Base-by-base conservation (phyloP, 2,329 filamentous ascomycete species). In the Xylariales sp. region DNA sequence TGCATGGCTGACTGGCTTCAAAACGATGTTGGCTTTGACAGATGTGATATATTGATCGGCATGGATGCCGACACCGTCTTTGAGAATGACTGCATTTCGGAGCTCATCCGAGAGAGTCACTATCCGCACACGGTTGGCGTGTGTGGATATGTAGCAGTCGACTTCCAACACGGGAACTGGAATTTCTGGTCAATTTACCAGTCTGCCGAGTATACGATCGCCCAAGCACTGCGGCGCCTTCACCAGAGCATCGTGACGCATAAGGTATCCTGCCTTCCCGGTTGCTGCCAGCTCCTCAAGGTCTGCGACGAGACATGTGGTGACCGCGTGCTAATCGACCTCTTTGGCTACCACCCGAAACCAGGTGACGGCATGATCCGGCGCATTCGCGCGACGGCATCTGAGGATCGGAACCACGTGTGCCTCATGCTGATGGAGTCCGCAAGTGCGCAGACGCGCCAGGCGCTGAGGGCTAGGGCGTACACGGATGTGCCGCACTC, bases 61-160 rank as follows among this genome's bases (percentile, higher is more conserved):
- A 70, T 71, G 67, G 68, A 71, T 31, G 68, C 65, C 4, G 67
- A 71, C 35, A 71, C 67, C 3, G 59, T 69, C 5, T 71, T 71
- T 36, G 67, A 69, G 5, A 51, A 61, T 6, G 46, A 55, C 39
- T 73, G 70, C 37, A 55, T 74, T 44, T 60, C 53, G 34, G 61
- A 71, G 46, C 62, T 72, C 52, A 41, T 72, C 23, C 51, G 50
- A 6, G 61, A 68, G 45, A 66, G 66, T 12, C 66, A 65, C 40
- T 61, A 66, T 34, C 62, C 63, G 5, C 58, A 59, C 25, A 58
- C 69, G 2, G 62, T 72, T 3, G 70, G 67, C 11, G 67, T 72
- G 5, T 72, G 69, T 34, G 69, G 70, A 3, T 65, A 68, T 40
- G 67, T 73, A 15, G 63, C 63, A 5, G 67, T 72, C 25, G 67